Base-by-base conservation (phyloP, 768 basidiomycete genomes). In the Suillus ampliporus region DNA sequence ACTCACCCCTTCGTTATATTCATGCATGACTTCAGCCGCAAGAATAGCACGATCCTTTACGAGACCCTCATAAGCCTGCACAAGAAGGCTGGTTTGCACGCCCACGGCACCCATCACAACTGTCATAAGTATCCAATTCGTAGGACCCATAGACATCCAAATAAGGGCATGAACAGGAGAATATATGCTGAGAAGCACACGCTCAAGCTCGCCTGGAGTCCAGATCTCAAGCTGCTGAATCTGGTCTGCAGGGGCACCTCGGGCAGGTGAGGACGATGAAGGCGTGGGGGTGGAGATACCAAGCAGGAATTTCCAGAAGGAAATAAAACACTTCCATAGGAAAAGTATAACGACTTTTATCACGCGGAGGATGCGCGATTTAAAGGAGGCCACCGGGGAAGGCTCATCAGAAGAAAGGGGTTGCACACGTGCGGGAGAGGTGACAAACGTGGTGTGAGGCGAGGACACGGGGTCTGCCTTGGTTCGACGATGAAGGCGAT, bases 151-250 rank as follows among this genome's bases (percentile, higher is more conserved):
- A 47, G 86, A 84, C 72, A 87, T 82, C 92, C 92, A 95, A 66
- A 92, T 71, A 48, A 92, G 71, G 1, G 84, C 81, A 67, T 94
- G 92, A 15, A 83, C 86, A 44, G 93, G 93, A 1, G 92, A 94
- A 75, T 94, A 95, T 28, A 92, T 74, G 46, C 84, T 82, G 64
- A 95, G 89, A 35, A 95, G 77, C 65, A 81, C 82, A 64, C 86
- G 79, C 70, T 94, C 91, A 44, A 91, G 76, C 65, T 88, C 86
- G 21, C 86, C 87, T 3, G 94, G 92, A 14, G 82, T 79, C 93
- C 93, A 95, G 52, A 90, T 82, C 57, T 91, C 87, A 57, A 95
- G 76, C 71, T 91, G 88, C 70, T 92, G 91, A n/a, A 94, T 84
- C 50, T 82, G 80, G 34, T 83, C 76, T 5, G 76, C 79, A 47